These are phyloP conservation scores for Quercus dentata DNA, from an alignment of 306 rosid genomes.

Conservation along the genomic window DNA sequence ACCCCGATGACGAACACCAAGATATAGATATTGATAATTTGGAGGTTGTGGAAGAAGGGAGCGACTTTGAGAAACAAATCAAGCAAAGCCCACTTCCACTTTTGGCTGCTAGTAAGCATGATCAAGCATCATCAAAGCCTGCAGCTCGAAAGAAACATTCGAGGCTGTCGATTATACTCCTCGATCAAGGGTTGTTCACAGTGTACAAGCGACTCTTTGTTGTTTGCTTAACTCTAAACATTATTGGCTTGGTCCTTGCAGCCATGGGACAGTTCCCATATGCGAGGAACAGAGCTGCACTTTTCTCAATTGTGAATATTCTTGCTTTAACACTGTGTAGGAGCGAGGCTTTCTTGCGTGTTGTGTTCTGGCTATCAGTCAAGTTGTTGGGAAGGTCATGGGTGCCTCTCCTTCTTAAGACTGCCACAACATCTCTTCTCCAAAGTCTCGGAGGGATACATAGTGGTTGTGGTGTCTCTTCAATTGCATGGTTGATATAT, in stretches of 20 bases:
- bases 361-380: slow-evolving; percentile 50
- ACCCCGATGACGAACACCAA: neutral
- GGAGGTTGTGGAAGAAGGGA: neutral
- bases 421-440: slow-evolving; percentile 55
- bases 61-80: slow-evolving; percentile 17
- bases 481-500: slow-evolving; percentile 65
- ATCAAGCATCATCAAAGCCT: slow-evolving; percentile 17
- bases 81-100: slow-evolving; percentile 10
- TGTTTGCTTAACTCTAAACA: slow-evolving; percentile 39
- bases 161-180: slow-evolving; percentile 49
- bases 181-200: slow-evolving; percentile 64
- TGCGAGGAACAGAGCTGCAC: slow-evolving; percentile 39
- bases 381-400: slow-evolving; percentile 41
- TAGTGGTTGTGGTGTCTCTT: slow-evolving; percentile 72
- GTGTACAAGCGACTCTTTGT: slow-evolving; percentile 54
- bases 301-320: slow-evolving; percentile 63
- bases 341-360: slow-evolving; percentile 49
- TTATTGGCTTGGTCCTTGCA: slow-evolving; percentile 47
- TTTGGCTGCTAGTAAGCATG: slow-evolving; percentile 16
- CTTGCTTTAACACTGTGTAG: slow-evolving; percentile 53
- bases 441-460: slow-evolving; percentile 76
- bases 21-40: neutral
- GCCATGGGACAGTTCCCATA: slow-evolving; percentile 38
- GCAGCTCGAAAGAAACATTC: slow-evolving; percentile 17
- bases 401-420: slow-evolving; percentile 49